Base-by-base conservation (phyloP, 2,329 filamentous ascomycete species). In the Colletotrichum abscissum region DNA sequence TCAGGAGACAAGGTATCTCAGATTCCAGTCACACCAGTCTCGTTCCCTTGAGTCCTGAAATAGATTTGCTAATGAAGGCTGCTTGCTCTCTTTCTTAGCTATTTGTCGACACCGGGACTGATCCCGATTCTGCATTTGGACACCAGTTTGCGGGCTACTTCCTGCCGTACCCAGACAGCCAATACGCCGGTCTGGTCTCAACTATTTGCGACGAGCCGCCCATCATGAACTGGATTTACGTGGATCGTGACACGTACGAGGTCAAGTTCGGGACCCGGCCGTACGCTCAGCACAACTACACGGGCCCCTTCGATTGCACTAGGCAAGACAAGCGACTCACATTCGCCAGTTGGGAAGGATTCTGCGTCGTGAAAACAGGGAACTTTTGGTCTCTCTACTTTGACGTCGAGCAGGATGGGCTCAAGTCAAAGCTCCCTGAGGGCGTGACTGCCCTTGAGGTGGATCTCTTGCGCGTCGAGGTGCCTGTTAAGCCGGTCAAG, bases 111-210 rank as follows among this genome's bases (percentile, higher is more conserved):
- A 49, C 42, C 42, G 42, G 42, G 7, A 49, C 42, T 65, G 74
- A 78, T 42, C 76, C 72, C 58, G 77, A 76, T 65, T 74, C 78
- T 65, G 77, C 74, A 1, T 80, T 81, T 63, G 85, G 87, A 3
- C 88, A 90, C 77, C 85, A 86, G 0, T 90, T 89, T 76, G 84
- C 87, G 4, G 89, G 89, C 30, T 90, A 91, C 76, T 90, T 85
- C 75, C 81, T 90, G 26, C 88, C 88, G 1, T 90, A 90, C 75
- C 88, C 89, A 3, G 88, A 88, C n/a, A 75, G 82, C n/a, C 72
- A 79, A 30, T 82, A 84, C 56, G 82, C 86, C 49, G 86, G 86
- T 4, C 78, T 88, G 2, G 86, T 88, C 33, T 86, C 83, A 60
- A 87, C 85, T 11, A 87, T 88, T 52, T 85, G 82, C 42, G 83